Base-by-base conservation (phyloP, 352 stramenopile species). In the Pythium inflatum region DNA sequence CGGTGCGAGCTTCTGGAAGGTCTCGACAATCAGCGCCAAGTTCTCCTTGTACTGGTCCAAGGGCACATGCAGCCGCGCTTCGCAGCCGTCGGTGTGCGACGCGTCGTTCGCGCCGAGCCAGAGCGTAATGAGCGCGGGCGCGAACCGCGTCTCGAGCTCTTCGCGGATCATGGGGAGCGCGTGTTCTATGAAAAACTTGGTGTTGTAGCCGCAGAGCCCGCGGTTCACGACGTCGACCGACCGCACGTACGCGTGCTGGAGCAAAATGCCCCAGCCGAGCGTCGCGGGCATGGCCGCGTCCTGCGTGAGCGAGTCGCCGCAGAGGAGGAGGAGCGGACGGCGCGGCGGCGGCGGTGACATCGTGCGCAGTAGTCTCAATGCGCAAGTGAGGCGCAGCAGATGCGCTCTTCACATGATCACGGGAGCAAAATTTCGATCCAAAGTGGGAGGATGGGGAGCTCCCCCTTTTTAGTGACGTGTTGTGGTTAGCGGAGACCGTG, bases 41-140 rank as follows among this genome's bases (percentile, higher is more conserved):
- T 92, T 91, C 7, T 45, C 30, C 2, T 45, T 27, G 66, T 85
- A 92, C 25, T 76, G 70, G 11, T 76, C 73, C 11, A 90, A n/a
- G 8, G 78, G 76, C 27, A 92, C 84, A 54, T 90, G 71, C 41
- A 83, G 77, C 14, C 56, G 57, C 27, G 65, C 56, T 28, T 74
- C 68, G 20, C 57, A 41, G 36, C 82, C 81, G 45, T 80, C 55
- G 1, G 55, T 14, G 6, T 84, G 55, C 5, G 79, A 78, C 2
- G 84, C 82, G 55, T 92, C 84, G 65, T 92, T 92, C 24, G 81
- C 76, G 20, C 84, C 84, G 3, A 89, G 71, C 75, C 78, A 90
- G 12, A 91, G 38, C 25, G 74, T 87, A 22, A 92, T 69, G 13
- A 91, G 34, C 4, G 70, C 58, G 4, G 76, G 76, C 46, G 43